Base-by-base conservation (phyloP, 208 protist genomes). In the Herpetomonas samuelpessoai region DNA sequence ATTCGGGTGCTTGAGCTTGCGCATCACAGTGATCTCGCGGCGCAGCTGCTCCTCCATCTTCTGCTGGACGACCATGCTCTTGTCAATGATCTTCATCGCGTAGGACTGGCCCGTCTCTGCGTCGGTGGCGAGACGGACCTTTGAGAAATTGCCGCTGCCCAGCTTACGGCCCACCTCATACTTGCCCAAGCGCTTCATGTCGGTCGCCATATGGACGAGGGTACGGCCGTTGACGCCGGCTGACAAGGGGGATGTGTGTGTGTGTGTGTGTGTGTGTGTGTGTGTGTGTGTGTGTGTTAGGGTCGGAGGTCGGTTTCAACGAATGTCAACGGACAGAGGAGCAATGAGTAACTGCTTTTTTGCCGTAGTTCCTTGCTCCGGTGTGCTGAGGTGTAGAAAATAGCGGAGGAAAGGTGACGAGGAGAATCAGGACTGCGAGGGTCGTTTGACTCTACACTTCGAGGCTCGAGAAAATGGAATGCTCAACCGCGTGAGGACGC, bases 61-160 rank as follows among this genome's bases (percentile, higher is more conserved):
- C 68, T 95, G 82, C 6, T 85, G 83, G 41, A 80, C 76, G 2
- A 97, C 64, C 67, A 83, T 75, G 65, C 85, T 71, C 73, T 92
- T 93, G 65, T 97, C 86, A 56, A 97, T 88, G 24, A 97, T 79
- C 69, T 95, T 95, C 56, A 95, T 85, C 2, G 88, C 88, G 74
- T 79, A 92, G 59, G 84, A 70, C 62, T 88, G 80, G 7, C 83
- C 85, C 1, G 82, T 91, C 41, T 86, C 76, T 0, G 69, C 71
- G 59, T 95, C 88, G 2, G 60, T 66, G 0, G 68, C 88, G 25
- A 86, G 51, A 49, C 89, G 88, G 25, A 95, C 88, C 65, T 95
- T 92, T 0, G 86, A 93, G 68, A 95, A 95, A 65, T 88, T 97
- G 30, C 92, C 92, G 3, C 73, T 84, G 31, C 92, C 92, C 10